Evolutionary conservation across 148 eudicot species (phyloP), one percentile per base, ranked within the genome.

Genomic region (Chenopodium berlandieri): DNA sequence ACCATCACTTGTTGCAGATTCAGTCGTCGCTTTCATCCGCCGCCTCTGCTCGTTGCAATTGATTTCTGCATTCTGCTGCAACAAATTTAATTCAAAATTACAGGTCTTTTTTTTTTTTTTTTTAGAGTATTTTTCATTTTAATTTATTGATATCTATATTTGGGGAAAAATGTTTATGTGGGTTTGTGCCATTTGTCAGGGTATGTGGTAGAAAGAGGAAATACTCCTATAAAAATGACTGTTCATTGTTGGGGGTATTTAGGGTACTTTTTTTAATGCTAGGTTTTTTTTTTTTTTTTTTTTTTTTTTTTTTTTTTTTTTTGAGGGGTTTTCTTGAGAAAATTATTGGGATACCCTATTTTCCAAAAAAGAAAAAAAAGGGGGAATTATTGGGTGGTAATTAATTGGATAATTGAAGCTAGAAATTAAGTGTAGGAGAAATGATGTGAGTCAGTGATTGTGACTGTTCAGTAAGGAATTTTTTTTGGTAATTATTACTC

Each of bases 1-100:
- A 94, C 80, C 98, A 90, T 86, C 98, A 94, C 84, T 87, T 94
- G 87, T 73, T 92, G 86, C 96, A 92, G 89, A 79, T 92, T 79
- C 96, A 92, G 89, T 84, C 96, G n/a, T 91, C 92, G 30, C 80
- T 91, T 30, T 83, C 91, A 31, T 76, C 81, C 8, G 81, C 81
- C 52, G 56, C 82, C 63, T 37, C 73, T 44, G 34, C 17, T 16
- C 46, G 71, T 30, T 13, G 72, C 79, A 79, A 4, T 34, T 79
- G 79, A 78, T 66, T 47, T 44, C 62, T 46, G 16, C 56, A 37
- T 27, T 27, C 56, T 52, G 56, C 10, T 52, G 62, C 62, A 14
- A 13, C 71, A 67, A 27, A 25, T n/a, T 44, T 71, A 40, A 40
- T 4, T 40, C 0, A 40, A 40, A 0, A 40, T 40, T n/a, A 71